Evolutionary conservation across 768 basidiomycete genomes (phyloP).

Genomic region (Lepiota venenata): DNA sequence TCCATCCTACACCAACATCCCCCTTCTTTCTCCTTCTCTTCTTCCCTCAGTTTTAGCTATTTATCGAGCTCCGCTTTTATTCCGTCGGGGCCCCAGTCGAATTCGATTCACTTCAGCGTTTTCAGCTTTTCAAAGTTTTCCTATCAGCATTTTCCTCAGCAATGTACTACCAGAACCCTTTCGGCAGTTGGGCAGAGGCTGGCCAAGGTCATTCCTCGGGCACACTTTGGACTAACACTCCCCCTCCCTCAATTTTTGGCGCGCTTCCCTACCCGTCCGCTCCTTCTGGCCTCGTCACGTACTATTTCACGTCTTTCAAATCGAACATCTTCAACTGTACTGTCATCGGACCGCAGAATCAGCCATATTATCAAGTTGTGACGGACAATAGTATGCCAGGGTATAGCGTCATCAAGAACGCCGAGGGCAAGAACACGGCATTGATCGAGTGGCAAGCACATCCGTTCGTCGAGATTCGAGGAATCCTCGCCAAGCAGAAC

Average conservation of each 20-base stretch:
- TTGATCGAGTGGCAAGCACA: conserved; percentile 56
- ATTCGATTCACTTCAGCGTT: neutral
- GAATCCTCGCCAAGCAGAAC: conserved; percentile 43
- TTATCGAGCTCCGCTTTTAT: neutral
- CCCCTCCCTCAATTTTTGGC: conserved; percentile 55
- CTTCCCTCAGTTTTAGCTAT: neutral
- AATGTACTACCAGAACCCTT: conserved; percentile 37
- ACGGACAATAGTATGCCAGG: conserved; percentile 49
- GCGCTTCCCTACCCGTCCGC: conserved; percentile 54
- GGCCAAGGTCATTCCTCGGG: conserved; percentile 22
- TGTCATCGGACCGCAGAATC: conserved; percentile 48
- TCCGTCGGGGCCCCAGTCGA: too few relatives aligned
- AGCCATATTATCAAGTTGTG: conserved; percentile 44
- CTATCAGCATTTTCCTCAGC: neutral
- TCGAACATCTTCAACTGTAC: conserved; percentile 52
- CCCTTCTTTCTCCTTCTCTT: neutral
- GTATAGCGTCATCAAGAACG: conserved; percentile 51
- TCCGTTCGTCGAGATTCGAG: conserved; percentile 51
- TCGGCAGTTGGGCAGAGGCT: conserved; percentile 31
- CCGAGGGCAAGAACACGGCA: conserved; percentile 42
- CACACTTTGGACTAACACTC: conserved; percentile 17
- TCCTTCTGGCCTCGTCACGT: conserved; percentile 30
- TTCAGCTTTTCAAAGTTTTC: too few relatives aligned
- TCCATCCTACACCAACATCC: neutral
- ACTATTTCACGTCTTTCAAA: conserved; percentile 48